Base-by-base conservation (phyloP, 495 filamentous ascomycete genomes). In the Hyaloscypha bicolor region DNA sequence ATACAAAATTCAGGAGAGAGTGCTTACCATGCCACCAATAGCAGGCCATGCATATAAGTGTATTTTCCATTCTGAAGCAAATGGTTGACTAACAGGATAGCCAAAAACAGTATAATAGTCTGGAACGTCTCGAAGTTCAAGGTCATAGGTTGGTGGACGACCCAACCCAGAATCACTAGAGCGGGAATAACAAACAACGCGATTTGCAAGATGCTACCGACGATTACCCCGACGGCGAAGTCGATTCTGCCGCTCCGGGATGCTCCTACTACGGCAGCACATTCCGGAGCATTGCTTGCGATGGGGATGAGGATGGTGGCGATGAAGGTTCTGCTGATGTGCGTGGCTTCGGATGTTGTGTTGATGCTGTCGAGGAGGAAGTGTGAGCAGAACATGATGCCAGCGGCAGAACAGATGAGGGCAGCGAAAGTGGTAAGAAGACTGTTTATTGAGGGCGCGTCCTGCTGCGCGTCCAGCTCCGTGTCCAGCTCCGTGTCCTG, bases 141-240 rank as follows among this genome's bases (percentile, higher is more conserved):
- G 2, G 75, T 74, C 79, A 81, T 78, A 1, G 72, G 71, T 39
- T 74, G 57, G n/a, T 68, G 69, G n/a, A 81, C 73, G 14, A 73
- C 66, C 78, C 74, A 79, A 2, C 79, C 79, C 6, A 77, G 67
- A 53, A 80, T 73, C 11, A 81, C 80, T 42, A 82, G 64, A 55
- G 79, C 71, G 1, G 80, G 80, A 9, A 72, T 76, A 6, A 77
- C 76, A 59, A 82, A 78, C 11, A 82, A 60, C 1, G 76, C 64
- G 45, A 66, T 66, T 21, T 66, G 64, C 39, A 66, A 32, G 57
- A 60, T 66, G 55, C 55, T 60, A 37, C 37, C 22, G 55, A 66
- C 55, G 55, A 60, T 60, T 3, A 66, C 64, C 2, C 35, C 57
- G 21, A 66, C 37, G 9, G 33, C 64, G 29, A 60, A 60, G 25